Evolutionary conservation across 2,329 filamentous ascomycete genomes (phyloP), one percentile per base, ranked within the genome.

Genomic region (Aspergillus spinulosporus): DNA sequence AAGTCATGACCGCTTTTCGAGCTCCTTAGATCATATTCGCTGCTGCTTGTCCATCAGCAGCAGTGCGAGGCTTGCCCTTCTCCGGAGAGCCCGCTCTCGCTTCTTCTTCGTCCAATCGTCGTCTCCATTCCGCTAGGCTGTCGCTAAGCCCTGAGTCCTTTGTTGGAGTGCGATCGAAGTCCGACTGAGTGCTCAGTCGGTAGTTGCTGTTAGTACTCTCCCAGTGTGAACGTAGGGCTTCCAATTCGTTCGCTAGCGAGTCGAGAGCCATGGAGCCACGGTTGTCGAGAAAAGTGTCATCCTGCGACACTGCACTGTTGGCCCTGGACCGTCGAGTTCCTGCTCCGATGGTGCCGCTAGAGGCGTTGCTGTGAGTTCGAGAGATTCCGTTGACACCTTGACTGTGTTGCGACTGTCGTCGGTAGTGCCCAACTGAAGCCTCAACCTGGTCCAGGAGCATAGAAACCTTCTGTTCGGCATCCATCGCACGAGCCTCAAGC

Each of bases 201-300:
- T 97, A 97, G 67, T 90, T 95, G 74, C 95, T 94, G 77, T 93
- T 97, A 9, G 92, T 96, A 39, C 88, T 90, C 76, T 97, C 92
- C 94, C 94, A 99, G 67, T 97, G 92, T 51, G 82, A 90, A 51
- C 93, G 86, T 47, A 99, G 81, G 9, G 90, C 89, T 72, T 99
- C 94, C 5, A 99, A 85, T 76, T 99, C 94, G 61, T 85, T 91
- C 8, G 94, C 93, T 26, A 99, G 84, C 62, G 88, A 94, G 74
- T 99, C 94, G 15, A 99, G 82, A 3, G 92, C 93, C 64, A 87
- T 78, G 0, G 83, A 86, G 52, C 84, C 85, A 49, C 85, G 82
- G 62, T 82, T 81, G 50, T 82, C 77, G 21, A 76, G 75, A 61
- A 75, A 74, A 8, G 69, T 64, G 21, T 74, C 71, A 36, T 78